Evolutionary conservation across 352 stramenopile genomes (phyloP), one percentile per base, ranked within the genome.

Genomic region (Pythium apleroticum): DNA sequence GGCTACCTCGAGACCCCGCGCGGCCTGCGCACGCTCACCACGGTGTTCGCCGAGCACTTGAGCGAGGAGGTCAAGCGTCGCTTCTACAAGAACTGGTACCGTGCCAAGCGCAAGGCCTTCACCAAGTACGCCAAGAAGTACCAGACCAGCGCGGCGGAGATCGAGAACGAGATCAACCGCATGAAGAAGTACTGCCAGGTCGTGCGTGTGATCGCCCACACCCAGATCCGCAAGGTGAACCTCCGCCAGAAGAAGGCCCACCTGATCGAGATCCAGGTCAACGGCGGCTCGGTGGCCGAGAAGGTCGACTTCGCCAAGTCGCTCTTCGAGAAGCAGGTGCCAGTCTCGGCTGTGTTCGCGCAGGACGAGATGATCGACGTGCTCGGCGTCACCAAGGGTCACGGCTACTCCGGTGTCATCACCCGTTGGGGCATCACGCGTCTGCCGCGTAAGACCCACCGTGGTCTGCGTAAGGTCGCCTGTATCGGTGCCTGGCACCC

Each of bases 51-150:
- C 19, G 93, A 99, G 90, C 97, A 99, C 86, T 90, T 99, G 76
- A 98, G 80, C 78, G 97, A 99, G 72, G 97, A 99, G 76, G 72
- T 99, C 69, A 99, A 98, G 94, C 96, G 97, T 89, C 95, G 98
- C 75, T 98, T 99, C 83, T 99, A 99, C 97, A 99, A 99, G 97
- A 99, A 99, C 95, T 99, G 98, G 98, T 99, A 99, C 89, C 97
- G 97, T 74, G 96, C 85, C 76, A 99, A 99, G 97, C 97, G 98
- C 65, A 99, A 99, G 97, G 98, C 98, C 60, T 99, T 99, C 91
- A 99, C 97, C 84, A 99, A 99, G 88, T 99, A 99, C 85, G 96
- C 97, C 65, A 99, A 99, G 88, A 99, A 99, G 87, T 99, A 98
- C 91, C 86, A 96, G 63, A 97, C 97, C 49, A 88, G 86, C 63